Evolutionary conservation across 768 basidiomycete genomes (phyloP).

Genomic region (Pleurotus platypus): DNA sequence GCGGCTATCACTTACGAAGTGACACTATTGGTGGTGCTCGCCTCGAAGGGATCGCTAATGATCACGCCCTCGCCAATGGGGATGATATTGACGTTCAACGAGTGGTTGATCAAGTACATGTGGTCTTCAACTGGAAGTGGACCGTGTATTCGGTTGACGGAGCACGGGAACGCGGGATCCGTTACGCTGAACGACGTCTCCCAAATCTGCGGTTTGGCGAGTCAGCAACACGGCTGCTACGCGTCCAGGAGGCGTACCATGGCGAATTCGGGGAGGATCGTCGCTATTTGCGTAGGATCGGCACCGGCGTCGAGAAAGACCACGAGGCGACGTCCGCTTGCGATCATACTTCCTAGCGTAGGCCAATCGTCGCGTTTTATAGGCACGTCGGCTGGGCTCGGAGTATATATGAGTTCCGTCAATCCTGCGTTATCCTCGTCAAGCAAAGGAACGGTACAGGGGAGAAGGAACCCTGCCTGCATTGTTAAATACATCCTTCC

Average conservation of each 20-base stretch:
- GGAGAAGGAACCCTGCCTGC: slow-evolving; percentile 32
- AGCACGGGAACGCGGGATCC: slow-evolving; percentile 34
- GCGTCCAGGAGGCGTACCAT: slow-evolving; percentile 19
- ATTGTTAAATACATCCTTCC: slow-evolving; percentile 48
- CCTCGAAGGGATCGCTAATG: slow-evolving; percentile 23
- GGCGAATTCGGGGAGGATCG: slow-evolving; percentile 36
- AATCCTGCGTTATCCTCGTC: background rate
- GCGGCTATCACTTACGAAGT: slow-evolving; percentile 18
- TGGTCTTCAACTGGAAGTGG: slow-evolving; percentile 30
- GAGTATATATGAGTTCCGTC: background rate
- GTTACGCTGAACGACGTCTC: slow-evolving; percentile 38
- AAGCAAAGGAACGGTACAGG: background rate
- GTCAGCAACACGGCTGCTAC: background rate
- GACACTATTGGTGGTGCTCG: slow-evolving; percentile 23
- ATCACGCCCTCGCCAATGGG: slow-evolving; percentile 20
- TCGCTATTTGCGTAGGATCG: slow-evolving; percentile 22
- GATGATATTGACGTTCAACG: slow-evolving; percentile 33
- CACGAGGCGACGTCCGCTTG: slow-evolving; percentile 40
- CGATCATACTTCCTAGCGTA: slow-evolving; percentile 43
- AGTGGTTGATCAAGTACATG: slow-evolving; percentile 42
- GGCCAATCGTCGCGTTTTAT: slow-evolving; percentile 36
- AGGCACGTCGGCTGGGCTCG: slow-evolving; percentile 5
- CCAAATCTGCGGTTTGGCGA: slow-evolving; percentile 27
- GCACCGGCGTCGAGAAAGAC: slow-evolving; percentile 44
- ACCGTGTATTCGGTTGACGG: slow-evolving; percentile 33